These are phyloP conservation scores for Litchi chinensis DNA, from an alignment of 345 rosid species.

Conservation along the genomic window DNA sequence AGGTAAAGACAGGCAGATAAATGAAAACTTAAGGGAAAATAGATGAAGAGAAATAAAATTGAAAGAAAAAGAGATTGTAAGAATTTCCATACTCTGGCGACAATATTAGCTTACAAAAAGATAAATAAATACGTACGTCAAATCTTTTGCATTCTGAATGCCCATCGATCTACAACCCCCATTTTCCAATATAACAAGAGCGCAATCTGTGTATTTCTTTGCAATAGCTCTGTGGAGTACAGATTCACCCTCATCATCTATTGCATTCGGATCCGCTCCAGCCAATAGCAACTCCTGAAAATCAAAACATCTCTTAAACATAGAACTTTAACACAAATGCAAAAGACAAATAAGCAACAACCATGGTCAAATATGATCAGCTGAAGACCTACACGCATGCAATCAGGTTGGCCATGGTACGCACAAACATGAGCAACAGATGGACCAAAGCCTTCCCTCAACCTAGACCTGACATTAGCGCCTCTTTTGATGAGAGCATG, in stretches of 20 bases:
- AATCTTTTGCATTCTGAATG: conserved; percentile 65
- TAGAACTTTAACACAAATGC: conserved; percentile 4
- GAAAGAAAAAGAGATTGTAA: neutral
- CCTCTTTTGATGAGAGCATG: conserved; percentile 80
- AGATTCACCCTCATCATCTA: conserved; percentile 98
- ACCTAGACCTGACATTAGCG: conserved; percentile 80
- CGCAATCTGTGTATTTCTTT: conserved; percentile 92
- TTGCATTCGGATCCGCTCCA: conserved; percentile 98
- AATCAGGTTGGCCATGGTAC: conserved; percentile 97
- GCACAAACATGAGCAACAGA: conserved; percentile 99
- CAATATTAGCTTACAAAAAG: neutral
- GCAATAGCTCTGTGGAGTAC: conserved; percentile 90
- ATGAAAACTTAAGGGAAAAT: neutral
- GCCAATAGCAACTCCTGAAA: conserved; percentile 86
- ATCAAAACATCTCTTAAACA: conserved; percentile 19
- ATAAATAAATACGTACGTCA: conserved; percentile 62
- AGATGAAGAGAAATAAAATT: neutral
- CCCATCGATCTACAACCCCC: conserved; percentile 93
- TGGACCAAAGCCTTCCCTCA: conserved; percentile 90
- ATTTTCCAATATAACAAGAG: conserved; percentile 83
- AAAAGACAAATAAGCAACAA: neutral
- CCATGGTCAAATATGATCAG: neutral
- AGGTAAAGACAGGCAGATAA: neutral
- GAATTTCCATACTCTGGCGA: neutral
- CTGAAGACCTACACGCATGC: conserved; percentile 83